Evolutionary conservation across 2,329 filamentous ascomycete species (phyloP).

Genomic region (Colletotrichum sp.): DNA sequence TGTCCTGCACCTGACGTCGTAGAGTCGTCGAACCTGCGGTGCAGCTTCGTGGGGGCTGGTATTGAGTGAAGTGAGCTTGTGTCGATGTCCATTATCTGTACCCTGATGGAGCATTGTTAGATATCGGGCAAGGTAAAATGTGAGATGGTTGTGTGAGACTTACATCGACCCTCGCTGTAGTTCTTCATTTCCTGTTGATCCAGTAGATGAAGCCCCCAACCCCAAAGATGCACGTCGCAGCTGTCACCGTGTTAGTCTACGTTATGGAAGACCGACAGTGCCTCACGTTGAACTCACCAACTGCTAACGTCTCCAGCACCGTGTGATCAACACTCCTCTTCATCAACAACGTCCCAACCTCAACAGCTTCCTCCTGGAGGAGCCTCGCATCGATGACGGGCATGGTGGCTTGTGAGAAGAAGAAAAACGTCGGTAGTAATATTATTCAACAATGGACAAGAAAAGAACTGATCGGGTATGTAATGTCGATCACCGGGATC

Average conservation of each 20-base stretch:
- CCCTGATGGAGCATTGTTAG: neutral
- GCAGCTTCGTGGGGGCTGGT: neutral
- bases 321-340: slow-evolving; percentile 17
- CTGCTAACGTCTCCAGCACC: slow-evolving; percentile 14
- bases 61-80: neutral
- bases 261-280: neutral
- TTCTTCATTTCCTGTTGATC: slow-evolving; percentile 5
- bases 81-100: neutral
- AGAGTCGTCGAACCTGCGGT: neutral
- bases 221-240: slow-evolving; percentile 1
- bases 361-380: slow-evolving; percentile 1
- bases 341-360: slow-evolving; percentile 9
- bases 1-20: neutral
- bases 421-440: neutral
- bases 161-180: neutral
- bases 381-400: slow-evolving; percentile 12
- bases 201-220: slow-evolving; percentile 19
- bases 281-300: too few species aligned
- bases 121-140: too few species aligned
- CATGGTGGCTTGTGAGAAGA: neutral
- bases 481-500: slow-evolving; percentile 14
- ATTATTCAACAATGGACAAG: neutral
- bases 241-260: neutral
- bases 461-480: neutral
- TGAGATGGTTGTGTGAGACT: neutral